These are phyloP conservation scores for Lophium mytilinum DNA, from an alignment of 495 filamentous ascomycete species.

Conservation along the genomic window DNA sequence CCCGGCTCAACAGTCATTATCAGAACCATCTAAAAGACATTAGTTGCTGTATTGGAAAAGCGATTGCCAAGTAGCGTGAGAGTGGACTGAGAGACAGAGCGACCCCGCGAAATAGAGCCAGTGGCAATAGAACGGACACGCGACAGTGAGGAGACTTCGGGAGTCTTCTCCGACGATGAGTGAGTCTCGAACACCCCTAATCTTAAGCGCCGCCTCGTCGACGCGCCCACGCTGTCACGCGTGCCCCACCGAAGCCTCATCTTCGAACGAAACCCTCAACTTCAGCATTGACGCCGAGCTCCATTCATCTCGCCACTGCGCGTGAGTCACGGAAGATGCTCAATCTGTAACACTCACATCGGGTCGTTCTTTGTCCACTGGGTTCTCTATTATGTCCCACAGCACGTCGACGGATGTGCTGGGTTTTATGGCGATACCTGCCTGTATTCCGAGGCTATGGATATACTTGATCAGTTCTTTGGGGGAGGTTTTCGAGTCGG, in stretches of 20 bases:
- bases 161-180: not conserved
- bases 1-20: conserved; percentile 98
- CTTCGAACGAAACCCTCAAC: no score
- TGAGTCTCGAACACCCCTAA: not conserved
- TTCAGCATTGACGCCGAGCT: no score
- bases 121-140: not conserved
- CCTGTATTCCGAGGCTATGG: conserved; percentile 79
- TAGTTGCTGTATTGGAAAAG: not conserved
- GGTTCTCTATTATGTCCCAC: conserved; percentile 74
- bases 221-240: conserved; percentile 13
- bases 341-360: conserved; percentile 58
- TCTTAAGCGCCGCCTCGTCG: conserved; percentile 23
- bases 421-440: conserved; percentile 93
- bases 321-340: not conserved
- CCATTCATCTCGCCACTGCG: no score
- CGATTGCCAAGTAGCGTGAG: not conserved
- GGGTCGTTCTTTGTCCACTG: conserved; percentile 64
- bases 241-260: not conserved
- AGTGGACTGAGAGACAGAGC: not conserved
- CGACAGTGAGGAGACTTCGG: conserved; percentile 10
- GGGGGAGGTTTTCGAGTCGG: conserved; percentile 62
- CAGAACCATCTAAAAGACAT: conserved; percentile 71
- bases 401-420: conserved; percentile 83
- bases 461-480: conserved; percentile 82
- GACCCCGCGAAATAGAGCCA: not conserved